These are phyloP conservation scores for Xylariaceae sp. DNA, from an alignment of 2,329 filamentous ascomycete species.

Conservation along the genomic window DNA sequence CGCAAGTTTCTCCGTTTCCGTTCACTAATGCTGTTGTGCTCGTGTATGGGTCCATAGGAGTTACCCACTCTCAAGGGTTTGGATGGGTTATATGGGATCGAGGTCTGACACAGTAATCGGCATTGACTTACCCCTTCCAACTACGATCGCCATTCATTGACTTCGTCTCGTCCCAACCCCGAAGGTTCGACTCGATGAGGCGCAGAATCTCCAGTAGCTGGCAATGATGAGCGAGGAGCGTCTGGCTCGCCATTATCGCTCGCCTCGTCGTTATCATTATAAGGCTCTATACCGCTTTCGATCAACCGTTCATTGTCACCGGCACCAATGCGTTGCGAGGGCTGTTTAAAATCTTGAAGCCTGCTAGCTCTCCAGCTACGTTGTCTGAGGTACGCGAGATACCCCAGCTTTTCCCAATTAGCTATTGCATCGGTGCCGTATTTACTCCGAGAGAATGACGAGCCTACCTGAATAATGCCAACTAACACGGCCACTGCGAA, in stretches of 20 bases:
- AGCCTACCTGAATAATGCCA: slow-evolving; percentile 53
- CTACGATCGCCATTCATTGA: slow-evolving; percentile 19
- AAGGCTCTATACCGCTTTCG: slow-evolving; percentile 15
- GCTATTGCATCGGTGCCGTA: slow-evolving; percentile 11
- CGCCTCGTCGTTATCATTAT: slow-evolving; percentile 19
- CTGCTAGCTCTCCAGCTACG: slow-evolving; percentile 6
- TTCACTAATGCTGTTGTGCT: background rate
- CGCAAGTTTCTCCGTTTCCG: background rate
- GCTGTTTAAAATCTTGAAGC: slow-evolving; percentile 12
- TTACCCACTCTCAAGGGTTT: background rate
- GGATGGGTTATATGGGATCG: background rate
- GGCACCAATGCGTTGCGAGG: slow-evolving; percentile 10
- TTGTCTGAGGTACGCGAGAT: slow-evolving; percentile 28
- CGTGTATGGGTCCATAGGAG: background rate
- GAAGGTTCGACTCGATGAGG: slow-evolving; percentile 18
- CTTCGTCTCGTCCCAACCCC: slow-evolving; percentile 14
- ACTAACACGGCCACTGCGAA: slow-evolving; percentile 51
- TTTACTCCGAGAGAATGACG: slow-evolving; percentile 6
- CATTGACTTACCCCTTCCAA: background rate
- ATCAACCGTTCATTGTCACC: slow-evolving; percentile 20
- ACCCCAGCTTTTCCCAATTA: slow-evolving; percentile 25
- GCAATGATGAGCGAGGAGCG: slow-evolving; percentile 11
- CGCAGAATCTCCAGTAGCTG: slow-evolving; percentile 7
- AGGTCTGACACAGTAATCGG: background rate
- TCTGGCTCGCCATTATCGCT: background rate